Evolutionary conservation across 2,329 filamentous ascomycete genomes (phyloP).

Genomic region (Lachnum nothofagi): DNA sequence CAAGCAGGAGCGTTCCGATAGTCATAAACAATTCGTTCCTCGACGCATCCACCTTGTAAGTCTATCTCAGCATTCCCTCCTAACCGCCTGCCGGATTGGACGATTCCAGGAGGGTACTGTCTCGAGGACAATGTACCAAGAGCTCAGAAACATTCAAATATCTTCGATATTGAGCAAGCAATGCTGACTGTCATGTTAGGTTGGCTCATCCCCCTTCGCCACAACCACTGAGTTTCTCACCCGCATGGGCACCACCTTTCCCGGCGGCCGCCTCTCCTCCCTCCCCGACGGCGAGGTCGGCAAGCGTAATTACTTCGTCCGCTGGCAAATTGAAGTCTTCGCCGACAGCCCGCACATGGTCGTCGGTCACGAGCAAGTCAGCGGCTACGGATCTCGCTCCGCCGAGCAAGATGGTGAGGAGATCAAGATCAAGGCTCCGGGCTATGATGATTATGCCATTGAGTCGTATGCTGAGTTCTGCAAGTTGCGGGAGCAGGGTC

Average conservation of each 20-base stretch:
- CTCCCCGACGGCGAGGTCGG: constrained; percentile 41
- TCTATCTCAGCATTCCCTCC: no score
- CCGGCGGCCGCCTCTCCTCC: constrained; percentile 33
- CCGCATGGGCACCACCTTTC: constrained; percentile 27
- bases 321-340: constrained; percentile 34
- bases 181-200: constrained; percentile 21
- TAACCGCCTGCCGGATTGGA: no score
- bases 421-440: neutral
- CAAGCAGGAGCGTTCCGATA: no score
- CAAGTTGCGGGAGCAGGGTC: constrained; percentile 16
- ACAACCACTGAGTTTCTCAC: constrained; percentile 34
- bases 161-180: no score
- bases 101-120: no score
- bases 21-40: no score
- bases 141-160: neutral
- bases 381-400: neutral
- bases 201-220: constrained; percentile 36
- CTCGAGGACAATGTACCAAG: neutral
- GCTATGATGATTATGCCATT: constrained; percentile 31
- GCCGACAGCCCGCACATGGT: constrained; percentile 13
- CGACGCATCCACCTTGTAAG: no score
- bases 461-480: constrained; percentile 29
- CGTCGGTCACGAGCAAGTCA: neutral
- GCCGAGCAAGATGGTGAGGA: no score
- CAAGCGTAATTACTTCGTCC: constrained; percentile 32